Conservation (phyloP, 345 rosid species). For the Pelargonium nanum region DNA sequence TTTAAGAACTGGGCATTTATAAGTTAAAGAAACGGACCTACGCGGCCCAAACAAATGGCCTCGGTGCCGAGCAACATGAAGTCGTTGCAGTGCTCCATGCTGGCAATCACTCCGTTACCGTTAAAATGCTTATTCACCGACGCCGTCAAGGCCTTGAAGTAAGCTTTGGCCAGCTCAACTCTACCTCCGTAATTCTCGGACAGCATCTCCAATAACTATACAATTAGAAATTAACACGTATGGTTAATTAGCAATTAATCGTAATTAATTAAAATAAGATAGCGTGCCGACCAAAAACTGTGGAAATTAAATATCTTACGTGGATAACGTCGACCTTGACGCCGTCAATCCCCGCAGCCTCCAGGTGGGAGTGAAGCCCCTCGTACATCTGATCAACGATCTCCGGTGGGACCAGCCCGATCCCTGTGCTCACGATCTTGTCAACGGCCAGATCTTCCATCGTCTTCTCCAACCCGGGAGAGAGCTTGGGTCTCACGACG, state of each 20-base stretch:
- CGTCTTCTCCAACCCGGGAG: conserved; percentile 60
- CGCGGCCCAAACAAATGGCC: conserved; percentile 92
- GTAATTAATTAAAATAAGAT: background rate
- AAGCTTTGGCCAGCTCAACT: conserved; percentile 79
- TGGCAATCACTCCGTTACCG: conserved; percentile 92
- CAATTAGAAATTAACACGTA: background rate
- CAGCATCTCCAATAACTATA: conserved; percentile 74
- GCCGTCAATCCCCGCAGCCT: conserved; percentile 72
- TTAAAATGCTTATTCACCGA: conserved; percentile 78
- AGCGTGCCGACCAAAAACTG: conserved; percentile 27
- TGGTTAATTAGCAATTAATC: too few relatives aligned
- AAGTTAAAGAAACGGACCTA: conserved; percentile 38
- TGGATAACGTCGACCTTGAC: conserved; percentile 98
- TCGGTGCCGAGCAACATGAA: conserved; percentile 97
- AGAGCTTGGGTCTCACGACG: conserved; percentile 40
- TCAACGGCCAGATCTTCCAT: conserved; percentile 97
- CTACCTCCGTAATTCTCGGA: conserved; percentile 86
- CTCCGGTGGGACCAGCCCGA: conserved; percentile 74
- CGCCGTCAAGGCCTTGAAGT: conserved; percentile 63
- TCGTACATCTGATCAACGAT: conserved; percentile 56
- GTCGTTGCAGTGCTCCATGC: conserved; percentile 98
- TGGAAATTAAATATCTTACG: conserved; percentile 30
- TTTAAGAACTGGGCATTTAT: background rate
- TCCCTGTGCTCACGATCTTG: conserved; percentile 57
- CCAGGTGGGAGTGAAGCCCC: conserved; percentile 72